These are phyloP conservation scores for Botrytis squamosa DNA, from an alignment of 2,329 filamentous ascomycete genomes.

Conservation along the genomic window DNA sequence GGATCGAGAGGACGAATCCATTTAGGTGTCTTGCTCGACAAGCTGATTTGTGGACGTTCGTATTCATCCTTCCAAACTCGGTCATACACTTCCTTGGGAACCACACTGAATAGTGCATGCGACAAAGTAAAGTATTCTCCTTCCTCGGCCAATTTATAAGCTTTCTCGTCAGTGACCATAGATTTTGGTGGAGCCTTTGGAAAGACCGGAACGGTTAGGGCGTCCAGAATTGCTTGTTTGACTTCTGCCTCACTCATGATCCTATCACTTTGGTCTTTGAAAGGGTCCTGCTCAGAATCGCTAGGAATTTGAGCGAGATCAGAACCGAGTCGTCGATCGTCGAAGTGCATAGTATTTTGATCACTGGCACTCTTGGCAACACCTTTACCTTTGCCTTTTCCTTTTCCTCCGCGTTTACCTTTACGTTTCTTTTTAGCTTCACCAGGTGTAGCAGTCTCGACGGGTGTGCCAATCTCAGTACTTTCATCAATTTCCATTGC, in stretches of 20 bases:
- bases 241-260: neutral
- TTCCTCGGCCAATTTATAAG: neutral
- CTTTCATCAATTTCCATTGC: neutral
- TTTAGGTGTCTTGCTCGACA: neutral
- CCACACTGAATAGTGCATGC: neutral
- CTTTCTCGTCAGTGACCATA: neutral
- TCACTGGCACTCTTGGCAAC: neutral
- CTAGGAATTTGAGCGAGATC: slow-evolving; percentile 6
- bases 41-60: slow-evolving; percentile 1
- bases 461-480: neutral
- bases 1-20: slow-evolving; percentile 10
- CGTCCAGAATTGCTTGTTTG: neutral
- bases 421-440: neutral
- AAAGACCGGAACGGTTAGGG: neutral
- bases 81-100: slow-evolving; percentile 4
- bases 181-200: neutral
- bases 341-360: neutral
- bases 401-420: neutral
- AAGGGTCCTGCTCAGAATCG: neutral
- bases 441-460: neutral
- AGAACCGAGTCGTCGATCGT: neutral
- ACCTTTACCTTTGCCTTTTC: neutral
- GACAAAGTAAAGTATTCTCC: neutral
- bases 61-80: slow-evolving; percentile 8
- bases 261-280: neutral